phyloP scores from a whole-genome alignment of 352 stramenopile species.

The Phytopythium kandeliae region DNA sequence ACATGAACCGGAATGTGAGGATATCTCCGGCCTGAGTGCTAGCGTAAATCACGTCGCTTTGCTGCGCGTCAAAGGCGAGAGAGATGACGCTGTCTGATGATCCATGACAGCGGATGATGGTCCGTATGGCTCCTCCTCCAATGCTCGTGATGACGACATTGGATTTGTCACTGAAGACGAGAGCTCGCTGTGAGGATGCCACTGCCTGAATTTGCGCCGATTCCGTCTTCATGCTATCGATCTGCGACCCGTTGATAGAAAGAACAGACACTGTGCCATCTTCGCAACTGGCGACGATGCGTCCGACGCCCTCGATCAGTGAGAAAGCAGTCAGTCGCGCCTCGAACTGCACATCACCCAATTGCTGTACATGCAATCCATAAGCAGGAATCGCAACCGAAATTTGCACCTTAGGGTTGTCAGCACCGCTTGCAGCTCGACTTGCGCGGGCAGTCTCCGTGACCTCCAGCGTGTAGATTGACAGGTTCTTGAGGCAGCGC shows the following conservation, averaged over 20 bases:
- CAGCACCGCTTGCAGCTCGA: no score
- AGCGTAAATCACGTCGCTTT: slow-evolving; percentile 38
- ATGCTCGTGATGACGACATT: slow-evolving; percentile 16
- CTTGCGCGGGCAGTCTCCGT: background rate
- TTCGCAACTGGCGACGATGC: slow-evolving; percentile 16
- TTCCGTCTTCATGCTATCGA: slow-evolving; percentile 27
- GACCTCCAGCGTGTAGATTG: background rate
- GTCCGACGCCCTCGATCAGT: slow-evolving; percentile 12
- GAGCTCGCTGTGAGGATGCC: slow-evolving; percentile 7
- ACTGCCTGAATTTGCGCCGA: slow-evolving; percentile 15
- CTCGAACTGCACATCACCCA: background rate
- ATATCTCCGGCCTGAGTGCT: slow-evolving; percentile 41
- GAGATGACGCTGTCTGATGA: slow-evolving; percentile 13
- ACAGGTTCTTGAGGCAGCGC: background rate
- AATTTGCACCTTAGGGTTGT: no score
- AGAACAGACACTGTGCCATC: slow-evolving; percentile 20
- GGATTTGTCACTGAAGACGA: slow-evolving; percentile 37
- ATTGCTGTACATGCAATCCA: background rate
- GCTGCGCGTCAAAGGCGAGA: slow-evolving; percentile 35
- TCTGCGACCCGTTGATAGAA: slow-evolving; percentile 35
- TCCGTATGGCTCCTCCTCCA: background rate
- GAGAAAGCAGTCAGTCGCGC: slow-evolving; percentile 3
- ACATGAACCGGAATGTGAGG: slow-evolving; percentile 24
- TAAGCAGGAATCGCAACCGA: background rate
- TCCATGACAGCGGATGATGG: background rate